Evolutionary conservation across 805 yeast genomes (phyloP), one percentile per base, ranked within the genome.

Genomic region (Nakazawaea anatomiae): DNA sequence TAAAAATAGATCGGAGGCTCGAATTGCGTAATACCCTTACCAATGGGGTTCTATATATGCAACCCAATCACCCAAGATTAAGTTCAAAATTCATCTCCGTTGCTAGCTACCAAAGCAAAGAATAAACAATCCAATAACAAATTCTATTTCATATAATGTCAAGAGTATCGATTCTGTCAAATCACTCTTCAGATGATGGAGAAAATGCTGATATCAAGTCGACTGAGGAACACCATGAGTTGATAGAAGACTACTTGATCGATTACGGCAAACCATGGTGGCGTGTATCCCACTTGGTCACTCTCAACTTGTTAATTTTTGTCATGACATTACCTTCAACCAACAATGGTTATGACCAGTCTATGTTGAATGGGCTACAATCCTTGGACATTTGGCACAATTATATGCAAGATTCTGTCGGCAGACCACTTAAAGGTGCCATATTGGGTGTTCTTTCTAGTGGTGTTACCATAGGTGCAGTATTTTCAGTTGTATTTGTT

Each of bases 361-460:
- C 71, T 25, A 66, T 74, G 69, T 65, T 74, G 66, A 75, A 74
- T 55, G 77, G 77, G 44, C 63, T 75, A 48, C 79, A 74, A 52
- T 63, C 73, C 4, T 62, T 75, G 52, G 46, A 51, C 1, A 53
- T 54, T n/a, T 75, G 79, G 79, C 58, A 56, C 38, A 41, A 54
- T 3, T 58, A 64, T 29, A 67, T 70, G 59, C 61, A 63, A 28
- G 40, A 61, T 42, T 73, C 73, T 38, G 18, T 38, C n/a, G 40
- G 40, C 7, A 38, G 40, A n/a, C 40, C 40, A n/a, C n/a, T 38
- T n/a, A 55, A 55, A 5, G 67, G 69, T 42, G 60, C 63, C 6
- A 54, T 57, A 48, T 58, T 71, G 30, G 74, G 75, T 12, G 66
- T 70, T 38, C 57, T 70, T 43, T 58, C 64, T 44, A 69, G 69